Evolutionary conservation across 139 green algal genomes (phyloP), one percentile per base, ranked within the genome.

Genomic region (Chlorella sp.): DNA sequence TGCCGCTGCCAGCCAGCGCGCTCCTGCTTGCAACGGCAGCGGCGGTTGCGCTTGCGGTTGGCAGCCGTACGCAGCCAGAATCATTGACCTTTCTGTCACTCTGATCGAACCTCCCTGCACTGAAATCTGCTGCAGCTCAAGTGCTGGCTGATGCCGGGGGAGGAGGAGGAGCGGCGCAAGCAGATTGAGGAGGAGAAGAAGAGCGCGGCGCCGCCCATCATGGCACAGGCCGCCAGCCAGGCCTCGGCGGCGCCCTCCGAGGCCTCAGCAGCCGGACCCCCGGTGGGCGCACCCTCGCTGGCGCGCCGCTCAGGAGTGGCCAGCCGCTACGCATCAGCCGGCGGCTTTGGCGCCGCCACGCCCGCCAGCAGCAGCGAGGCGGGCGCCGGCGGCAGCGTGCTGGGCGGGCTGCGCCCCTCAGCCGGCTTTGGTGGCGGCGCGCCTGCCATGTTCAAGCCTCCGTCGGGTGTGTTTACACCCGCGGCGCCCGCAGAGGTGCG

Each of bases 101-200:
- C n/a, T n/a, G n/a, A n/a, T n/a, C n/a, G n/a, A n/a, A n/a, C n/a
- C 51, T 60, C 15, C 51, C 18, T 4, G 11, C 51, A 60, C 51
- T 9, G 7, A 6, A 4, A 23, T 23, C 39, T 55, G 36, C 69
- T 81, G 80, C 86, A 89, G 86, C 86, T 90, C 72, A 87, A 87
- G 64, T 90, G 86, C 74, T 90, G 86, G 86, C 51, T 90, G 44
- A 30, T 88, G 62, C 86, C 86, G 21, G 86, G 86, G 1, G 86
- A 90, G 64, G 86, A 90, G 69, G 81, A 90, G 25, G 63, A 73
- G 51, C 74, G 74, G 68, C 32, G 51, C 25, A 25, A 41, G 23
- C 55, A 90, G 55, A 76, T 85, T 4, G 72, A 86, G 70, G 81
- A 86, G 81, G 72, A 80, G 39, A 74, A 80, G 56, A 73, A 80